Conservation (phyloP, 1,139 yeast genomes). For the Cylindricascospora bacillispora region DNA sequence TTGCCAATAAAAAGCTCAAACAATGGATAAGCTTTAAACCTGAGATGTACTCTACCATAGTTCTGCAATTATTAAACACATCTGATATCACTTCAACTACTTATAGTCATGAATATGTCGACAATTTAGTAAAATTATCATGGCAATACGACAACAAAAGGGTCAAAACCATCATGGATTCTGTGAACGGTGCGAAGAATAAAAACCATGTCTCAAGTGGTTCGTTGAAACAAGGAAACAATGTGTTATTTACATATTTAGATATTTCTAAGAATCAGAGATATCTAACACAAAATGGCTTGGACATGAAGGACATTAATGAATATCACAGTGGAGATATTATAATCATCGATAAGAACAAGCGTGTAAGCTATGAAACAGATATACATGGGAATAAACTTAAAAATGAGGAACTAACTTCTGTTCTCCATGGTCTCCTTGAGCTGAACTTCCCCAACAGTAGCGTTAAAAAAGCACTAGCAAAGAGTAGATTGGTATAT, state of each 20-base stretch:
- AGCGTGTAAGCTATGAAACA: conserved; percentile 23
- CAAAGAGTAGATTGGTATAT: conserved; percentile 23
- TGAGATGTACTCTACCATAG: background rate
- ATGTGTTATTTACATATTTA: conserved; percentile 1
- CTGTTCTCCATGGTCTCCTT: too few species aligned
- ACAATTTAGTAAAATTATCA: background rate
- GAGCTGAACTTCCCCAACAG: too few species aligned
- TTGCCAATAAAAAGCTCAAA: background rate
- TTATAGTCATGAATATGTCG: background rate
- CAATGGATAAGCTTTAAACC: background rate
- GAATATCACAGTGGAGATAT: conserved; percentile 34
- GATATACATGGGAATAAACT: conserved; percentile 23
- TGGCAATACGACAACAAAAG: background rate
- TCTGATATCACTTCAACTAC: background rate
- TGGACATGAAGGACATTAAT: conserved; percentile 31
- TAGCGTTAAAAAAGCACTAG: too few species aligned
- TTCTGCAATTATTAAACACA: background rate
- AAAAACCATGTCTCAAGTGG: too few species aligned
- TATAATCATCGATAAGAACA: conserved; percentile 26
- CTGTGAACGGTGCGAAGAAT: background rate
- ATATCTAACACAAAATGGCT: conserved; percentile 23
- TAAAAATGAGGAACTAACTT: conserved; percentile 5
- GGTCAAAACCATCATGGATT: too few species aligned
- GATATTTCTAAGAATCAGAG: conserved; percentile 1
- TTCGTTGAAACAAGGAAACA: too few species aligned